phyloP scores from a whole-genome alignment of 208 protist genomes.

The Leishmania braziliensis region DNA sequence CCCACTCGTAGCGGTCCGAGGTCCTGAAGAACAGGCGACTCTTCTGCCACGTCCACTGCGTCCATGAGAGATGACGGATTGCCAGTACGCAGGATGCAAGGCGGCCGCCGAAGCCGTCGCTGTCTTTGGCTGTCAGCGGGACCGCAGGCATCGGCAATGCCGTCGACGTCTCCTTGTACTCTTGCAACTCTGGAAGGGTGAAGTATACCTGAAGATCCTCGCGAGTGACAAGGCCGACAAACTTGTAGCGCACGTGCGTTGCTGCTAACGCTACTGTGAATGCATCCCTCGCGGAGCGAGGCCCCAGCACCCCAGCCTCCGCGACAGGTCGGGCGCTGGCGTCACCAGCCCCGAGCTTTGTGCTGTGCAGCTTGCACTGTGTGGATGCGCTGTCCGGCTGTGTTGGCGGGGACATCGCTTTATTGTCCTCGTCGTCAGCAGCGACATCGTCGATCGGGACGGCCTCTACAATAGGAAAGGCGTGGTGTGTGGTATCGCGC shows the following conservation, averaged over 20 bases:
- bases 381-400: neutral
- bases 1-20: conserved; percentile 44
- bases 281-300: neutral
- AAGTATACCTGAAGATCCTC: conserved; percentile 87
- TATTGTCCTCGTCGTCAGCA: neutral
- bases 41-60: conserved; percentile 77
- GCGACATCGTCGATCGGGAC: neutral
- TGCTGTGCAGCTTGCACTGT: neutral
- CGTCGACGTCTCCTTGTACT: conserved; percentile 9
- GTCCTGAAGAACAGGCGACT: conserved; percentile 62
- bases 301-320: neutral
- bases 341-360: neutral
- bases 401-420: neutral
- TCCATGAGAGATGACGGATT: conserved; percentile 76
- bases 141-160: conserved; percentile 4
- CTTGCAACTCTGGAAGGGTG: conserved; percentile 53
- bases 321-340: neutral
- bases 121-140: conserved; percentile 30
- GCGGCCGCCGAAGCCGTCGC: conserved; percentile 51
- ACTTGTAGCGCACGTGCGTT: conserved; percentile 50
- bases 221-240: conserved; percentile 88
- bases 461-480: conserved; percentile 90
- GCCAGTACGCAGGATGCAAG: conserved; percentile 45
- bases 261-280: neutral
- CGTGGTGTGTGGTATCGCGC: conserved; percentile 83